phyloP scores from a whole-genome alignment of 1,284 basidiomycete species.

The Ustilago curta region DNA sequence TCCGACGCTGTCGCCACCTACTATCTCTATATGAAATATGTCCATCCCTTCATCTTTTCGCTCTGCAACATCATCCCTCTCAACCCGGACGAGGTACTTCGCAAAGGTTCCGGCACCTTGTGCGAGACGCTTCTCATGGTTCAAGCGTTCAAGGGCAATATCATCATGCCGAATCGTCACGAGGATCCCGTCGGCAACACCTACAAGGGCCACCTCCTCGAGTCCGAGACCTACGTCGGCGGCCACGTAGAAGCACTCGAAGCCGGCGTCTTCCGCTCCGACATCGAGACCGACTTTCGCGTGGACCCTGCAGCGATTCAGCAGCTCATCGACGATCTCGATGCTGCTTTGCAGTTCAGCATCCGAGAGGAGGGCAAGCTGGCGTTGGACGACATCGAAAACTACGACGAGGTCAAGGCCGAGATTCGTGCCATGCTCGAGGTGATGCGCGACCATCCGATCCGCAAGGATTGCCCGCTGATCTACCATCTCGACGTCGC shows the following conservation, averaged over 20 bases:
- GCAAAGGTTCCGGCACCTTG: constrained; percentile 95
- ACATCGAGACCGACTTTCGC: constrained; percentile 95
- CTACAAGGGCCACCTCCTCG: constrained; percentile 93
- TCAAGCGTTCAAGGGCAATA: constrained; percentile 89
- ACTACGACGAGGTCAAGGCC: constrained; percentile 91
- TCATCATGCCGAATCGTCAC: constrained; percentile 98
- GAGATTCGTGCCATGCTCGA: constrained; percentile 85
- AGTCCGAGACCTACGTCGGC: constrained; percentile 98
- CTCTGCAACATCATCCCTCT: constrained; percentile 99
- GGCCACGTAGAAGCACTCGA: constrained; percentile 99
- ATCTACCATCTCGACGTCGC: constrained; percentile 99
- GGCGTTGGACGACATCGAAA: constrained; percentile 85
- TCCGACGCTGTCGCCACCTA: constrained; percentile 99
- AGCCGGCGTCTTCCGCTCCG: constrained; percentile 96
- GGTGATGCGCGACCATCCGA: constrained; percentile 89
- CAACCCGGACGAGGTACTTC: constrained; percentile 93
- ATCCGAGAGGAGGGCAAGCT: constrained; percentile 88
- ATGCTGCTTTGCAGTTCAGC: constrained; percentile 88
- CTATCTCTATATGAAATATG: constrained; percentile 99
- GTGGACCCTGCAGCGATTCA: constrained; percentile 88
- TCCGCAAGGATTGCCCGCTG: constrained; percentile 88
- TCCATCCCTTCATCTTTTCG: constrained; percentile 99
- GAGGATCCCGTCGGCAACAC: constrained; percentile 92
- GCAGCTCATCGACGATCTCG: constrained; percentile 93
- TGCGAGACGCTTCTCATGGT: constrained; percentile 99